A percentile compares a stretch with the other conserved stretches of the same genome.
Evolutionary conservation across 306 rosid species (phyloP).

Genomic region (Inga oerstediana): DNA sequence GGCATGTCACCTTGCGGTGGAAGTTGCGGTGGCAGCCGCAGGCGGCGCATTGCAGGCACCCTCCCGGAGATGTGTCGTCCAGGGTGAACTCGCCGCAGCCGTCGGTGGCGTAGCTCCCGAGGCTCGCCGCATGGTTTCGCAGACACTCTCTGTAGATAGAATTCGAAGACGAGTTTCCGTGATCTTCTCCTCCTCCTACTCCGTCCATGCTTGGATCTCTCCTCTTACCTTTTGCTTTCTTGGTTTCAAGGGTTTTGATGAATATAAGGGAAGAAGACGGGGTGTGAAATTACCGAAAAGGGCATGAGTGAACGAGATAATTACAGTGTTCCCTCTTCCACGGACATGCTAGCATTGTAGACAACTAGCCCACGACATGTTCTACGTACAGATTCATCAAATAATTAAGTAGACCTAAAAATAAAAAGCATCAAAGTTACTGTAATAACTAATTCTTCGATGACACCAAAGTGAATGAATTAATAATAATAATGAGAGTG

Average conservation of each 20-base stretch:
- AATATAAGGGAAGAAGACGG: conserved; percentile 15
- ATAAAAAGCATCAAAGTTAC: neutral
- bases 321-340: conserved; percentile 48
- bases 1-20: conserved; percentile 65
- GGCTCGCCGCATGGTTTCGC: conserved; percentile 91
- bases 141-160: conserved; percentile 69
- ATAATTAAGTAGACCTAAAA: neutral
- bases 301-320: conserved; percentile 35
- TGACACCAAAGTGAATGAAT: too few species aligned
- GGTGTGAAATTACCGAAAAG: conserved; percentile 33
- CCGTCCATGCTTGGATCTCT: conserved; percentile 3
- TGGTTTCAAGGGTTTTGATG: neutral
- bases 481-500: too few species aligned
- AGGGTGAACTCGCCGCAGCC: conserved; percentile 89
- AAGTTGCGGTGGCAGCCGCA: conserved; percentile 92
- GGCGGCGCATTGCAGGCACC: conserved; percentile 63
- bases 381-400: neutral
- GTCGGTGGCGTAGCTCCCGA: conserved; percentile 92
- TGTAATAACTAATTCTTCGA: neutral
- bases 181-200: neutral
- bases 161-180: conserved; percentile 39
- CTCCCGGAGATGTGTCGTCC: conserved; percentile 42
- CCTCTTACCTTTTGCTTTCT: neutral
- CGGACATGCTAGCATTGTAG: conserved; percentile 49
- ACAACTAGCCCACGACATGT: conserved; percentile 36